phyloP scores from a whole-genome alignment of 2,329 filamentous ascomycete species.

The Colletotrichum limetticola region DNA sequence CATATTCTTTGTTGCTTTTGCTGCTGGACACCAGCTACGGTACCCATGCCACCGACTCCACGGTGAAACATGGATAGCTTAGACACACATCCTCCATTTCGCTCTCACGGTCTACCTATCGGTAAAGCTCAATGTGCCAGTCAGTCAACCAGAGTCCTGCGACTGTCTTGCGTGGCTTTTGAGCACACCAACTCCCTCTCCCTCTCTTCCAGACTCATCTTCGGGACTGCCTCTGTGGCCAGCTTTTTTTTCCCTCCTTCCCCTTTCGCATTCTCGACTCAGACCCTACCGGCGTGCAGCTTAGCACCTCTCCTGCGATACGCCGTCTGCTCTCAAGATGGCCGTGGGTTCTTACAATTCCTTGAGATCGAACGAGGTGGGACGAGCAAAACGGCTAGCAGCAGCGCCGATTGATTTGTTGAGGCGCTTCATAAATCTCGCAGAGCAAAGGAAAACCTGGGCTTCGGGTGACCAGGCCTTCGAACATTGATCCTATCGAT shows the following conservation, averaged over 20 bases:
- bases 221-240: background rate
- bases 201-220: background rate
- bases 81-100: conserved; percentile 9
- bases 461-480: conserved; percentile 11
- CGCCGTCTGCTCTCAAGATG: conserved; percentile 7
- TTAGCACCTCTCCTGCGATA: conserved; percentile 4
- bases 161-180: background rate
- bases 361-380: conserved; percentile 15
- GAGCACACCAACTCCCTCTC: background rate
- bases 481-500: background rate
- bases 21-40: conserved; percentile 13
- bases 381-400: conserved; percentile 6
- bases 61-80: conserved; percentile 28
- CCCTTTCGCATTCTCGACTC: background rate
- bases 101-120: background rate
- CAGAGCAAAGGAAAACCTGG: conserved; percentile 12
- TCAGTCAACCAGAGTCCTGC: background rate
- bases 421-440: background rate
- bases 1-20: conserved; percentile 30
- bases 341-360: background rate
- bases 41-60: conserved; percentile 26
- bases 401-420: conserved; percentile 12
- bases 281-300: background rate
- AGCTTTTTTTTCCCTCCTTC: background rate
- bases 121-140: background rate